These are phyloP conservation scores for Chlorella variabilis DNA, from an alignment of 163 green algal genomes.

Conservation along the genomic window DNA sequence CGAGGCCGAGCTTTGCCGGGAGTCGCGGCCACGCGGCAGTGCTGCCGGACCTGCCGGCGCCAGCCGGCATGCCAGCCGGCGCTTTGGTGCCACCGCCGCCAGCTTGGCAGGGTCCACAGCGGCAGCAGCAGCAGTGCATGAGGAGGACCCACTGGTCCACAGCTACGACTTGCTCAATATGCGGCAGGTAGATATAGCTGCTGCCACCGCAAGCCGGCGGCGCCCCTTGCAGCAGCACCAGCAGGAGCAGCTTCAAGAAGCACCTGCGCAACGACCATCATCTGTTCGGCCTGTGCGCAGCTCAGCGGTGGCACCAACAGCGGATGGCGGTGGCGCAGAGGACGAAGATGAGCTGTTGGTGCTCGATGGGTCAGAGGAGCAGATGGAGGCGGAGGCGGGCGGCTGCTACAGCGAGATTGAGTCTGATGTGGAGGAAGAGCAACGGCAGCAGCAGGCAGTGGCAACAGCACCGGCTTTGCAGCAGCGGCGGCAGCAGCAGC, in stretches of 20 bases:
- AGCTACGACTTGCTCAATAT: conserved; percentile 10
- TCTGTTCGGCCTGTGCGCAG: no score
- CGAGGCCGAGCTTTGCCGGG: not conserved
- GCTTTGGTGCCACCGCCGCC: not conserved
- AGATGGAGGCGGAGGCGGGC: not conserved
- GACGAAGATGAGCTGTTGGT: not conserved
- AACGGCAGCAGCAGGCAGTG: not conserved
- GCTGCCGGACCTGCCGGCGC: no score
- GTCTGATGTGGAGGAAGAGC: not conserved
- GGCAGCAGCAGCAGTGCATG: not conserved
- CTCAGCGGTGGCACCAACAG: not conserved
- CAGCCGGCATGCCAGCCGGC: not conserved
- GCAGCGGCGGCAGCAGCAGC: conserved; percentile 19
- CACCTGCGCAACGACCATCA: no score
- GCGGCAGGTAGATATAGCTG: not conserved
- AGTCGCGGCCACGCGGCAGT: not conserved
- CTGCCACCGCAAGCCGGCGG: not conserved
- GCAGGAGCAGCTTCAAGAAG: not conserved
- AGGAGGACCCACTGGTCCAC: conserved; percentile 16
- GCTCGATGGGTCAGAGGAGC: not conserved
- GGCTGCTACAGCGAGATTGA: conserved; percentile 10
- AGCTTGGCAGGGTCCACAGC: not conserved
- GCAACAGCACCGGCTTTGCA: not conserved
- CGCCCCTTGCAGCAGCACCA: conserved; percentile 7
- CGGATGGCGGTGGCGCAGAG: not conserved